phyloP scores from a whole-genome alignment of 2,329 filamentous ascomycete species.

The Diaporthe citriasiana region DNA sequence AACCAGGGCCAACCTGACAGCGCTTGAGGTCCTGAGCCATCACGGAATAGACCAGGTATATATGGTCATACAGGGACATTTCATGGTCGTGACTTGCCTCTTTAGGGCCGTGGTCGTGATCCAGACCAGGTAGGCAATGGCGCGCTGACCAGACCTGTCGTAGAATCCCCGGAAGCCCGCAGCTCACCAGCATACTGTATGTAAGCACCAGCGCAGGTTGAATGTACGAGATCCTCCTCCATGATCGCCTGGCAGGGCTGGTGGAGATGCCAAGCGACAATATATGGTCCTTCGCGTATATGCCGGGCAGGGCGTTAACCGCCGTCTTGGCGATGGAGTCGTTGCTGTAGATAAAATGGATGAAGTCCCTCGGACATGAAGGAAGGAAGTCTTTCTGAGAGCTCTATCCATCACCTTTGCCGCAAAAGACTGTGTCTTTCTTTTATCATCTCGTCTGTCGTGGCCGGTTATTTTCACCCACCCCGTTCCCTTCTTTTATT shows the following conservation, averaged over 20 bases:
- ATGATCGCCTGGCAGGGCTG: background rate
- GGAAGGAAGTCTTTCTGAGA: too few relatives aligned
- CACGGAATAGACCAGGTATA: background rate
- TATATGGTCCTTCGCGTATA: conserved; percentile 8
- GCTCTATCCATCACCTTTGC: conserved; percentile 12
- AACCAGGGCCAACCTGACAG: conserved; percentile 1
- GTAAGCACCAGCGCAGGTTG: too few relatives aligned
- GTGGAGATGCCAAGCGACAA: conserved; percentile 26
- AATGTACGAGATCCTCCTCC: background rate
- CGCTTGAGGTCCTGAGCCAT: background rate
- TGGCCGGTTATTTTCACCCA: conserved; percentile 8
- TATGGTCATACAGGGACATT: background rate
- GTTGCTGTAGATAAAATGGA: conserved; percentile 9
- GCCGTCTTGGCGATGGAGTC: conserved; percentile 23
- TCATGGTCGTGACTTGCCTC: background rate
- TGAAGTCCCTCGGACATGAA: background rate
- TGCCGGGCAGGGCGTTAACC: background rate
- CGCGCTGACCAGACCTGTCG: background rate
- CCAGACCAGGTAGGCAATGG: background rate
- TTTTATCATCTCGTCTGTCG: background rate
- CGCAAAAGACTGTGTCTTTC: conserved; percentile 9
- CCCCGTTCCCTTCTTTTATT: conserved; percentile 17
- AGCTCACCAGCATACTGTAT: background rate
- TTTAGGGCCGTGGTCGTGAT: background rate
- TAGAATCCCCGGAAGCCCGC: background rate